Evolutionary conservation across 345 rosid genomes (phyloP).

Genomic region (Heritiera littoralis): DNA sequence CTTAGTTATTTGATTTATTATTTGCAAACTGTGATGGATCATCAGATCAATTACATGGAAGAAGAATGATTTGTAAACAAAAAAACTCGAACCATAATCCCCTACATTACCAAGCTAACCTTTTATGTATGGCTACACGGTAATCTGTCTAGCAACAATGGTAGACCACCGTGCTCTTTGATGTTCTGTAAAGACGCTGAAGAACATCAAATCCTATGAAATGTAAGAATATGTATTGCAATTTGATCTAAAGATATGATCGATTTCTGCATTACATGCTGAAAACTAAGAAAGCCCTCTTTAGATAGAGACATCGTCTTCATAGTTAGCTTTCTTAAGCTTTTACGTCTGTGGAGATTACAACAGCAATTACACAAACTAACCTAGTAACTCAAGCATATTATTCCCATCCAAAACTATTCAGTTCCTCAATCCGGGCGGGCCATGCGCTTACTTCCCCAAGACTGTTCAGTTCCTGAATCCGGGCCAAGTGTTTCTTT

Average conservation of each 20-base stretch:
- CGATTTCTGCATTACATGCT: not conserved
- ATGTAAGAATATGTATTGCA: not conserved
- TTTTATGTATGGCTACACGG: not conserved
- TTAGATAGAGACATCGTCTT: not conserved
- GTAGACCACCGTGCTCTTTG: not conserved
- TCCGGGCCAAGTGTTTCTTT: constrained; percentile 10
- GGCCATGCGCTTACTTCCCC: too few relatives aligned
- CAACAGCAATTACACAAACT: not conserved
- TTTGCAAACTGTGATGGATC: not conserved
- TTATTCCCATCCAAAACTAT: too few relatives aligned
- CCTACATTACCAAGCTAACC: not conserved
- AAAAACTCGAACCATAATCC: not conserved
- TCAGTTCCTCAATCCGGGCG: too few relatives aligned
- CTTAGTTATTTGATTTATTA: not conserved
- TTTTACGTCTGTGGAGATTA: not conserved
- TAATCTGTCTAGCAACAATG: not conserved
- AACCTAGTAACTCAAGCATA: not conserved
- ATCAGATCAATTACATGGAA: not conserved
- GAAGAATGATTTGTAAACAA: not conserved
- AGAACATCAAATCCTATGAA: not conserved
- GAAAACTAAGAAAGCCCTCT: not conserved
- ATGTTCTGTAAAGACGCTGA: not conserved
- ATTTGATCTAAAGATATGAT: not conserved
- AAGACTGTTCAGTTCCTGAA: not conserved
- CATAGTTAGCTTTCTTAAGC: not conserved